Percentiles rank a stretch among this genome's conserved stretches.
Conservation (phyloP, 177 flowering plant species). For the Telopea speciosissima region DNA sequence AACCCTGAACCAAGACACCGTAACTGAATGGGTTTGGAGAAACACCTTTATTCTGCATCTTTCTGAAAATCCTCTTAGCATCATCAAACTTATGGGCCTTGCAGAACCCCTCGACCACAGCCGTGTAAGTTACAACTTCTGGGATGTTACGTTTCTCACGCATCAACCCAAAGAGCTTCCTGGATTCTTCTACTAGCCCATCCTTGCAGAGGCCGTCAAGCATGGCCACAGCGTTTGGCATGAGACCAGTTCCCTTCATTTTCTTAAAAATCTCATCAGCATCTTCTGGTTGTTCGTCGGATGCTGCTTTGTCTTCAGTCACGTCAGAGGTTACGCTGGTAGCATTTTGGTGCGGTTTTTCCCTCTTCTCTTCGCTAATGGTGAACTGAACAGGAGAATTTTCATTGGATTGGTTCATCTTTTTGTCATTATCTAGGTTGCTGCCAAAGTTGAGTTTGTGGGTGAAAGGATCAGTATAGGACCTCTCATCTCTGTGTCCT, state of each 20-base stretch:
- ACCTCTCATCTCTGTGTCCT: conserved; percentile 8
- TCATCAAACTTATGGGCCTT: conserved; percentile 73
- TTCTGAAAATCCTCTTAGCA: conserved; percentile 74
- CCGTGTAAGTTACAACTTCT: conserved; percentile 87
- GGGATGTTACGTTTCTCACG: conserved; percentile 89
- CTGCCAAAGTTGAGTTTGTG: neutral
- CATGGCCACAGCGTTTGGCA: conserved; percentile 98
- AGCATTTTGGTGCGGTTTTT: conserved; percentile 3
- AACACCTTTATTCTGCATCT: conserved; percentile 75
- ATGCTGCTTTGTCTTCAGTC: neutral
- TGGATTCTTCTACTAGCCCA: conserved; percentile 79
- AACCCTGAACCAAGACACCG: conserved; percentile 56
- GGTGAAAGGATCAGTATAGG: neutral
- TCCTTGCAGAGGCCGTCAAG: conserved; percentile 95
- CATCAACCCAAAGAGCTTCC: conserved; percentile 85
- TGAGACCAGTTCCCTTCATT: conserved; percentile 82
- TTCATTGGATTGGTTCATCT: neutral
- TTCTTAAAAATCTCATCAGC: conserved; percentile 75
- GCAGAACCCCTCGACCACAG: conserved; percentile 93
- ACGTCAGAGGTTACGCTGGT: neutral
- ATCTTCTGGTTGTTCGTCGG: conserved; percentile 34
- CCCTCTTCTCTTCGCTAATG: conserved; percentile 25
- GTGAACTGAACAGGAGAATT: conserved; percentile 25
- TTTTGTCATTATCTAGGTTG: conserved; percentile 1
- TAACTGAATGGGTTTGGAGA: conserved; percentile 76